A percentile compares a stretch with the other conserved stretches of the same genome.
Conservation (phyloP, 257 asterid genomes). For the Salvia splendens region DNA sequence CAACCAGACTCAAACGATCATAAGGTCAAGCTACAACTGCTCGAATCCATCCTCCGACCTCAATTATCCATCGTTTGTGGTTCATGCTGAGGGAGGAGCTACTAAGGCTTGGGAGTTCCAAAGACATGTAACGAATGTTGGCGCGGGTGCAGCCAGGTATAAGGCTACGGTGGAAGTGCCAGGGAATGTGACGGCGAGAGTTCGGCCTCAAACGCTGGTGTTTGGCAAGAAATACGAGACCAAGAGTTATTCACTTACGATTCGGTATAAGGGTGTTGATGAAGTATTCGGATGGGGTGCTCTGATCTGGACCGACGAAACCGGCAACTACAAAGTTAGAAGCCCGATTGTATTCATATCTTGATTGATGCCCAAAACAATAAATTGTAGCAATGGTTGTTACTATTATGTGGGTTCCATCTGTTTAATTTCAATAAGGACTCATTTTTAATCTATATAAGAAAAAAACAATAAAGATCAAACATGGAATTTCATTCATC, state of each 20-base stretch:
- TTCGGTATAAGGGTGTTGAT: slow-evolving; percentile 31
- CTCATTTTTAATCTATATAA: too few relatives aligned
- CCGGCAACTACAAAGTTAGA: slow-evolving; percentile 39
- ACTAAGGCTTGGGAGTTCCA: neutral
- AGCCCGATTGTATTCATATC: slow-evolving; percentile 37
- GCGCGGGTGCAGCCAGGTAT: slow-evolving; percentile 38
- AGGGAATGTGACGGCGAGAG: slow-evolving; percentile 26
- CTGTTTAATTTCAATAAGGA: too few relatives aligned
- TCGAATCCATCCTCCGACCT: slow-evolving; percentile 44
- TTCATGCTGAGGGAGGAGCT: neutral
- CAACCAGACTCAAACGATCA: slow-evolving; percentile 39
- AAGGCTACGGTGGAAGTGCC: slow-evolving; percentile 31
- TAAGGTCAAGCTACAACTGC: slow-evolving; percentile 42
- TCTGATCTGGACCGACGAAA: slow-evolving; percentile 37
- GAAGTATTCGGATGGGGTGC: slow-evolving; percentile 30
- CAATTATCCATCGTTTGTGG: slow-evolving; percentile 48
- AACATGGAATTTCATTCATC: too few relatives aligned
- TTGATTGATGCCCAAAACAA: too few relatives aligned
- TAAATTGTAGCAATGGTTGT: too few relatives aligned
- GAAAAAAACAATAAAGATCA: too few relatives aligned
- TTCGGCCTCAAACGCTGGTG: slow-evolving; percentile 31
- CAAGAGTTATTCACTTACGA: slow-evolving; percentile 37
- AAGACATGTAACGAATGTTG: slow-evolving; percentile 40
- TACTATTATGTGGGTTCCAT: too few relatives aligned
- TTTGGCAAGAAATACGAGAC: slow-evolving; percentile 41